Evolutionary conservation across 768 basidiomycete genomes (phyloP), one percentile per base, ranked within the genome.

Genomic region (Boletus pseudo-olivaceus): DNA sequence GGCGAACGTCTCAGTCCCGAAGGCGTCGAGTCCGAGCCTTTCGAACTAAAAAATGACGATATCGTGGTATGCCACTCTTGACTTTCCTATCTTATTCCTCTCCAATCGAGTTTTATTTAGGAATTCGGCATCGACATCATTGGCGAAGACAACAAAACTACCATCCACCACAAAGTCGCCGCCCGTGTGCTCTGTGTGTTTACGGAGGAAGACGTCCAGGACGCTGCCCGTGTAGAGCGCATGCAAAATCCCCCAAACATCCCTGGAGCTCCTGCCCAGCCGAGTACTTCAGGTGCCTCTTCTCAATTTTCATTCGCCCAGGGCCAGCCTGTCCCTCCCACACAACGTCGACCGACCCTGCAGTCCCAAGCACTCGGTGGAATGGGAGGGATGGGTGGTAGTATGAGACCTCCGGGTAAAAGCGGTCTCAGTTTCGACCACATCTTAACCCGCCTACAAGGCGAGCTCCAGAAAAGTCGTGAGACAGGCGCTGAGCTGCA

Each of bases 81-180:
- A 32, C 40, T 34, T 49, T 50, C 19, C 32, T 47, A 26, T 51
- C 34, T 35, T 54, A 40, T 49, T 30, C 51, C 41, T 29, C 51
- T 49, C 60, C 53, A 54, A 40, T 51, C 52, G 8, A 32, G 32
- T 51, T 37, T 6, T 53, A 1, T 30, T 4, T 27, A 96, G 94
- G 95, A 98, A 86, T 98, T 97, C 69, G 97, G 97, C 53, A 99
- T 98, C 65, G 97, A 98, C 75, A 99, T 99, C 58, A 91, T 97
- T 50, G 90, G 92, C 58, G 97, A 99, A 66, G 97, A 99, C 77
- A 97, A 95, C 78, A 91, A 91, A 73, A 95, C 92, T 2, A 94
- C 98, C 53, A 87, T 98, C 46, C 97, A 99, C 73, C 95, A 98
- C 76, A 98, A 99, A 72, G 97, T 98, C 49, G 93, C 97, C 10